These are phyloP conservation scores for Eucalyptus paniculata DNA, from an alignment of 345 rosid species.

Conservation along the genomic window DNA sequence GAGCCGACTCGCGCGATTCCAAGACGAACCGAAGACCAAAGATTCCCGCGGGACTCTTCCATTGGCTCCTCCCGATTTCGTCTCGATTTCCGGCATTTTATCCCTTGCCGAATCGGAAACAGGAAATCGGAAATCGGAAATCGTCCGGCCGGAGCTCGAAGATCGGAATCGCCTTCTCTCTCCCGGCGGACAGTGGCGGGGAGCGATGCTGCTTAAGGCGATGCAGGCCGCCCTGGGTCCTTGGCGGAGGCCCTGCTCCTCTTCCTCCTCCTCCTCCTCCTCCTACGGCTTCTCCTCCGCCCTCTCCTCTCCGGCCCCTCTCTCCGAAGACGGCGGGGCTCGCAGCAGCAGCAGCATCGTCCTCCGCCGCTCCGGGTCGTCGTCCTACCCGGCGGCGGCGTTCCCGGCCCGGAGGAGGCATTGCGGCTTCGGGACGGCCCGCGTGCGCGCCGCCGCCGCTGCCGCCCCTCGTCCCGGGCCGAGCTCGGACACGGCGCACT, in stretches of 20 bases:
- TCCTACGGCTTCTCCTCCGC: conserved; percentile 15
- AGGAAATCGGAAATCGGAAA: not conserved
- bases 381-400: not conserved
- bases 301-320: conserved; percentile 3
- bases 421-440: not conserved
- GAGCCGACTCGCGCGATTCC: not conserved
- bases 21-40: not conserved
- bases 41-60: not conserved
- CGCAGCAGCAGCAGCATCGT: not conserved
- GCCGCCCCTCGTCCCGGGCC: conserved; percentile 20
- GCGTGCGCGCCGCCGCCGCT: conserved; percentile 15
- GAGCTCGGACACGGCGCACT: conserved; percentile 19
- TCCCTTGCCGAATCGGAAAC: not conserved
- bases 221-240: conserved; percentile 50
- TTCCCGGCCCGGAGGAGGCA: not conserved
- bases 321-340: not conserved
- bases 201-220: conserved; percentile 49
- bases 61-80: not conserved
- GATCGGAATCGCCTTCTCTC: not conserved
- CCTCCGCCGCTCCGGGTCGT: not conserved
- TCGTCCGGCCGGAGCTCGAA: not conserved
- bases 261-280: conserved; percentile 5
- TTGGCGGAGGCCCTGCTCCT: conserved; percentile 32
- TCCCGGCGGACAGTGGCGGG: not conserved
- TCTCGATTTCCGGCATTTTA: not conserved